phyloP scores from a whole-genome alignment of 1,139 yeast species.

The Wickerhamiella pararugosa region DNA sequence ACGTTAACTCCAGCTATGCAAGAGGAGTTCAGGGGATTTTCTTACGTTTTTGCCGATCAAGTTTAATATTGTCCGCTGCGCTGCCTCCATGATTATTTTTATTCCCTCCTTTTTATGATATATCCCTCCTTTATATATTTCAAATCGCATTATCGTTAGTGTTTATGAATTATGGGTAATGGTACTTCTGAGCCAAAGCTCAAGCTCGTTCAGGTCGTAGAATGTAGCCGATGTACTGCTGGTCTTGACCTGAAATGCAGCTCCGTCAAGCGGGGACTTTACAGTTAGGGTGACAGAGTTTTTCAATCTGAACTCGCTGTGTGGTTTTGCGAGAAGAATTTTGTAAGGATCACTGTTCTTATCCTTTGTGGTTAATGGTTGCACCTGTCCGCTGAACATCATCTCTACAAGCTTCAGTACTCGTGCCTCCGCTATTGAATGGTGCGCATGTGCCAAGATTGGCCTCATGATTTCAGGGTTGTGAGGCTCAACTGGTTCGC shows the following conservation, averaged over 20 bases:
- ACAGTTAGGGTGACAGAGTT: conserved; percentile 15
- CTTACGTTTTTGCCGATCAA: conserved; percentile 61
- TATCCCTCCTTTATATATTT: too few relatives aligned
- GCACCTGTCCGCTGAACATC: conserved; percentile 21
- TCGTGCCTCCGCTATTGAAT: conserved; percentile 36
- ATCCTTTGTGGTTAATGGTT: background rate
- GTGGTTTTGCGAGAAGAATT: conserved; percentile 15
- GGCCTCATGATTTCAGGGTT: conserved; percentile 33
- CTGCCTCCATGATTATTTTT: too few relatives aligned
- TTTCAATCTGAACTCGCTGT: conserved; percentile 13
- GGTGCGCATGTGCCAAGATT: conserved; percentile 52
- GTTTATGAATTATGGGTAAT: too few relatives aligned
- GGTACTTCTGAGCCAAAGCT: conserved; percentile 38
- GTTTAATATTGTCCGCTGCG: conserved; percentile 10
- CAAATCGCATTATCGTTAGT: too few relatives aligned
- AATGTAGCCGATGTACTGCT: conserved; percentile 25
- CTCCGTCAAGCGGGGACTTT: conserved; percentile 21
- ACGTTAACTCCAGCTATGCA: conserved; percentile 78
- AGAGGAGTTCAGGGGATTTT: conserved; percentile 93
- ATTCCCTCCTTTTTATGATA: too few relatives aligned
- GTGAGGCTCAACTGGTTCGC: conserved; percentile 16
- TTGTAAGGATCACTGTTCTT: background rate
- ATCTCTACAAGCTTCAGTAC: conserved; percentile 32
- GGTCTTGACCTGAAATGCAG: conserved; percentile 30
- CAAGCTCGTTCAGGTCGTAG: conserved; percentile 46